phyloP scores from a whole-genome alignment of 2,329 filamentous ascomycete genomes.

The Venturia oleaginea region DNA sequence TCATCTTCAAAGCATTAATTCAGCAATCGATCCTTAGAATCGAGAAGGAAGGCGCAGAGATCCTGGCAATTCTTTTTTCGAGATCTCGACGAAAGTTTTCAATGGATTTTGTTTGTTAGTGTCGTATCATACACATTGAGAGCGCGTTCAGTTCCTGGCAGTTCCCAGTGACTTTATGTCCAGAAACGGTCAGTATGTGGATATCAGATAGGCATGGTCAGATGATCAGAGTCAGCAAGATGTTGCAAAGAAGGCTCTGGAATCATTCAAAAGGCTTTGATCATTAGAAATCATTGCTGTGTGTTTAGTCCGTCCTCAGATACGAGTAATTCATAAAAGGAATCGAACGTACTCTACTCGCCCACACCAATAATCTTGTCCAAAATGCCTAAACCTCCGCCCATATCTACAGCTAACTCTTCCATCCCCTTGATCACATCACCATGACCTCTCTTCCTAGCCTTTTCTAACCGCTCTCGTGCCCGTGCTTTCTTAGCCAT shows the following conservation, averaged over 20 bases:
- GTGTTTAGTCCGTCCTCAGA: neutral
- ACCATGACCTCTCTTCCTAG: slow-evolving; percentile 7
- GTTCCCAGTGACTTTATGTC: neutral
- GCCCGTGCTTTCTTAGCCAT: slow-evolving; percentile 5
- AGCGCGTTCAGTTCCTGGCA: neutral
- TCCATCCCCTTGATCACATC: slow-evolving; percentile 11
- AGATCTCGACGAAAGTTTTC: neutral
- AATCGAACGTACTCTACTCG: slow-evolving; percentile 7
- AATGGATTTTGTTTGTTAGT: neutral
- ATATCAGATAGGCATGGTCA: too few relatives aligned
- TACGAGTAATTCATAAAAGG: neutral
- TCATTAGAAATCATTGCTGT: neutral
- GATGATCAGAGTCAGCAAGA: too few relatives aligned
- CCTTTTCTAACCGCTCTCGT: slow-evolving; percentile 8
- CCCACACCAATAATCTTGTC: slow-evolving; percentile 12
- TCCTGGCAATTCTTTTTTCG: neutral
- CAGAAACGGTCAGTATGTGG: neutral
- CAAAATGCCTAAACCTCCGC: neutral
- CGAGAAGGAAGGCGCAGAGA: neutral
- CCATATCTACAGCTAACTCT: slow-evolving; percentile 1
- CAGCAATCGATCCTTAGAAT: neutral
- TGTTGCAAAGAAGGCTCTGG: neutral
- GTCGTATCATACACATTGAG: neutral
- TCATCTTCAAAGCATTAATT: neutral
- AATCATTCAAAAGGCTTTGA: neutral